These are phyloP conservation scores for Punica granatum DNA, from an alignment of 345 rosid genomes.

Conservation along the genomic window DNA sequence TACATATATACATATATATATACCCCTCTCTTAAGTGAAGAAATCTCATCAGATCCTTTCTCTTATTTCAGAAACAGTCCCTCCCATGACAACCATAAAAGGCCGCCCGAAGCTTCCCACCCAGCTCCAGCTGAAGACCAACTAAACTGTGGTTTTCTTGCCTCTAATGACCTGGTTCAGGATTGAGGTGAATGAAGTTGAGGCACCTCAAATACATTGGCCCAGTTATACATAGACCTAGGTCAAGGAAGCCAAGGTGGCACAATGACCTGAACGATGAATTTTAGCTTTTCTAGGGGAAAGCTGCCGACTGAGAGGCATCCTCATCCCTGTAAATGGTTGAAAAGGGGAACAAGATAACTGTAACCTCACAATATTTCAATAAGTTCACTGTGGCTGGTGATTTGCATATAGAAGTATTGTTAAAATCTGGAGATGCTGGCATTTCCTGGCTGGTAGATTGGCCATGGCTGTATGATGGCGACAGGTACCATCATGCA, in stretches of 20 bases:
- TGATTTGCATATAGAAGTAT: background rate
- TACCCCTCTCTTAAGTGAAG: no score
- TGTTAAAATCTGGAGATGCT: background rate
- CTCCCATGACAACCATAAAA: background rate
- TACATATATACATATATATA: no score
- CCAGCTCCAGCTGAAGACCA: background rate
- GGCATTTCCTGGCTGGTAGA: no score
- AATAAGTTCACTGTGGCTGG: background rate
- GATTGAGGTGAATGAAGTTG: background rate
- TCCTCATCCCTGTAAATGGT: background rate
- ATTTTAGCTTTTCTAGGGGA: background rate
- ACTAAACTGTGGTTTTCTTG: background rate
- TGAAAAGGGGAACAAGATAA: background rate
- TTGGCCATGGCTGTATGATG: no score
- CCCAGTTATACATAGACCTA: background rate
- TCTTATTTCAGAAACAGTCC: background rate
- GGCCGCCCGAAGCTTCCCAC: background rate
- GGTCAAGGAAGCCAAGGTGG: background rate
- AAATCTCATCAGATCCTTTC: background rate
- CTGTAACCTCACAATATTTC: background rate
- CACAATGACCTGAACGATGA: background rate
- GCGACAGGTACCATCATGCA: background rate
- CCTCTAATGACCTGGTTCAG: background rate
- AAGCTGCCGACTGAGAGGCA: background rate
- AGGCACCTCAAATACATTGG: background rate